Conservation (phyloP, 371 early-diverging fungal species). For the Parasitella parasitica region DNA sequence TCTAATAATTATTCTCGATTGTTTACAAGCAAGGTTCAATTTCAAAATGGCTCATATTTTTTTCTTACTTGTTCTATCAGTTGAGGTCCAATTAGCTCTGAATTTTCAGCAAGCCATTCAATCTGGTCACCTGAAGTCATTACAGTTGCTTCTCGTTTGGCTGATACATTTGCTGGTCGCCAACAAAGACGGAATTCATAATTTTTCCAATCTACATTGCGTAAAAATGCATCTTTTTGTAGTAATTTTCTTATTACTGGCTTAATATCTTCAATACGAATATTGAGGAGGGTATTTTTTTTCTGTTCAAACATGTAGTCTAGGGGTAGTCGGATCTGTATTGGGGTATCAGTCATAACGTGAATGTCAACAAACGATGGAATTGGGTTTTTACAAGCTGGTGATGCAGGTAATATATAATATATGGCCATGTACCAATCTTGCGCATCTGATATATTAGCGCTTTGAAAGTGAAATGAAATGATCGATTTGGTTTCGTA, state of each 20-base stretch:
- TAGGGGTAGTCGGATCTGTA: conserved; percentile 7
- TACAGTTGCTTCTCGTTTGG: background rate
- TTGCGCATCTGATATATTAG: conserved; percentile 11
- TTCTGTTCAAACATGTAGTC: background rate
- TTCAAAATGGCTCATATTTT: too few species aligned
- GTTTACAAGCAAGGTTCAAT: too few species aligned
- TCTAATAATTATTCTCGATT: too few species aligned
- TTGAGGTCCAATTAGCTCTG: conserved; percentile 7
- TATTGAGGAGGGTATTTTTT: background rate
- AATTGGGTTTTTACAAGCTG: conserved; percentile 12
- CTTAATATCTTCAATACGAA: conserved; percentile 1
- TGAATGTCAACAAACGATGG: conserved; percentile 16
- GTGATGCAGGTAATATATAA: conserved; percentile 20
- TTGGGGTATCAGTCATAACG: background rate
- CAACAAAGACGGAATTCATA: conserved; percentile 11
- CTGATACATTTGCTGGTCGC: background rate
- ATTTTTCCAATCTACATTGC: background rate
- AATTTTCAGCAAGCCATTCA: conserved; percentile 4
- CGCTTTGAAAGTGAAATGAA: conserved; percentile 18
- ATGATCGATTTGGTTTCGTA: conserved; percentile 5
- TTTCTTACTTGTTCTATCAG: conserved; percentile 18
- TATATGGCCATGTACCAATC: conserved; percentile 48
- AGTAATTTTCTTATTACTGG: background rate
- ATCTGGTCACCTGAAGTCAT: background rate
- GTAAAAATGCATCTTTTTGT: background rate